A percentile compares a stretch with the other conserved stretches of the same genome.
These are phyloP conservation scores for Magnolia sinica DNA, from an alignment of 164 flowering plant genomes.

Conservation along the genomic window DNA sequence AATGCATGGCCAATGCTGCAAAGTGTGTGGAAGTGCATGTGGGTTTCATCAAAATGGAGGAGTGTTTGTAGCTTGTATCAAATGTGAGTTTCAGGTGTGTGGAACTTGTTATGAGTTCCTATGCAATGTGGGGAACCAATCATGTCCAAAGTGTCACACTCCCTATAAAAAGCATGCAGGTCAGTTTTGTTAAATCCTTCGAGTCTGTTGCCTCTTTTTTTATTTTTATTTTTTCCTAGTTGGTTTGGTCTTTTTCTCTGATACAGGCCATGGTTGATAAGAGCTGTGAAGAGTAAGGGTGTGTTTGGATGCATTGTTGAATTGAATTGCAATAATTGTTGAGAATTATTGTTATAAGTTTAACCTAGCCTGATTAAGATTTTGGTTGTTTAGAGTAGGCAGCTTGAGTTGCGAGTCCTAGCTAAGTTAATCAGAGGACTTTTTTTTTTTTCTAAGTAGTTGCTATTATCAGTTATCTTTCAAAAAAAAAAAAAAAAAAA, in stretches of 20 bases:
- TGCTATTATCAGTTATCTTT: too few species aligned
- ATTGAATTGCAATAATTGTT: not conserved
- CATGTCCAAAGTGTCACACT: not conserved
- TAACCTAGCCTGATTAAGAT: too few species aligned
- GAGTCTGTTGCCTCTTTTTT: not conserved
- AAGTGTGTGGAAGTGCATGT: not conserved
- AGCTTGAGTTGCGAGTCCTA: too few species aligned
- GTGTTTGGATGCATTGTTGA: not conserved
- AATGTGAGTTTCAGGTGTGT: not conserved
- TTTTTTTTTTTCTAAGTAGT: too few species aligned
- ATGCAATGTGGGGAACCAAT: not conserved
- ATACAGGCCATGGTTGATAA: not conserved
- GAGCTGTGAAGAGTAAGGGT: not conserved
- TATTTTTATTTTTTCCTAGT: not conserved
- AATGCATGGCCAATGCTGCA: not conserved
- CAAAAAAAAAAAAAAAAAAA: too few species aligned
- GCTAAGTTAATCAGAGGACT: too few species aligned
- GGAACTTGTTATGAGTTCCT: slow-evolving; percentile 1
- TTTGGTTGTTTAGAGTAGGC: too few species aligned
- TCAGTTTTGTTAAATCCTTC: not conserved
- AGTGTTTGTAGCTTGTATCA: not conserved
- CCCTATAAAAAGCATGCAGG: not conserved
- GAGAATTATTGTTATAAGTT: too few species aligned
- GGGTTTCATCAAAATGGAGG: slow-evolving; percentile 5
- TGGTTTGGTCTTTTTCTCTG: not conserved